A percentile compares a stretch with the other conserved stretches of the same genome.
Evolutionary conservation across 768 basidiomycete species (phyloP).

Genomic region (Psilocybe cyanescens): DNA sequence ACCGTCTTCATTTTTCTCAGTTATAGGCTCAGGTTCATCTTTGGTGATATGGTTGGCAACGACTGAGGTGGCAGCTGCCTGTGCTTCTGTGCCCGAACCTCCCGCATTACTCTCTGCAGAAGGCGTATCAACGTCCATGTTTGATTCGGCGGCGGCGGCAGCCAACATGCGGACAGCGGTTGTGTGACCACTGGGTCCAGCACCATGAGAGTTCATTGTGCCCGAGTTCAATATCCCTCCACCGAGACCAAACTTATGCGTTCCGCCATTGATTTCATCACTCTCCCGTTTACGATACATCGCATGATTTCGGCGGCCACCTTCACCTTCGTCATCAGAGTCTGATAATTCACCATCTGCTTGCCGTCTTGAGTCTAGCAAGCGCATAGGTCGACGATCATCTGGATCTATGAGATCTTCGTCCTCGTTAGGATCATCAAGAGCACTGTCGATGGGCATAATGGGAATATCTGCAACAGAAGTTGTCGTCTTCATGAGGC

Average conservation of each 20-base stretch:
- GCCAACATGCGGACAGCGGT: slow-evolving; percentile 53
- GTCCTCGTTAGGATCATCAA: slow-evolving; percentile 81
- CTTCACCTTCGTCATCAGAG: slow-evolving; percentile 97
- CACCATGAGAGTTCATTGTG: slow-evolving; percentile 63
- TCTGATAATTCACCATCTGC: slow-evolving; percentile 91
- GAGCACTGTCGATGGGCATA: slow-evolving; percentile 80
- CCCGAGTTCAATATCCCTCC: slow-evolving; percentile 75
- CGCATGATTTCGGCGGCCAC: slow-evolving; percentile 74
- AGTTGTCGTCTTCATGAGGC: neutral
- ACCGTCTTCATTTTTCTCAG: neutral
- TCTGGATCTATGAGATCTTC: slow-evolving; percentile 84
- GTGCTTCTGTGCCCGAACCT: slow-evolving; percentile 9
- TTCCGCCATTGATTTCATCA: slow-evolving; percentile 45
- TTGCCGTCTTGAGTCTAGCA: slow-evolving; percentile 83
- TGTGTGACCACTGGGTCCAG: slow-evolving; percentile 74
- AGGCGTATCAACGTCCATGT: slow-evolving; percentile 50
- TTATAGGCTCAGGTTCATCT: slow-evolving; percentile 1
- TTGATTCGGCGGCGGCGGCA: slow-evolving; percentile 24
- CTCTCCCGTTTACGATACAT: slow-evolving; percentile 60
- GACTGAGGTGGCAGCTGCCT: neutral
- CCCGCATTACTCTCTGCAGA: slow-evolving; percentile 33
- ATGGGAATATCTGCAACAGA: slow-evolving; percentile 72
- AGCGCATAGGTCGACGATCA: slow-evolving; percentile 71
- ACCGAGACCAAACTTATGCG: slow-evolving; percentile 64
- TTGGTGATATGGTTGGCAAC: neutral